Percentiles rank a stretch among this genome's conserved stretches.
These are phyloP conservation scores for Saussurea involucrata DNA, from an alignment of 129 eudicot species.

Conservation along the genomic window DNA sequence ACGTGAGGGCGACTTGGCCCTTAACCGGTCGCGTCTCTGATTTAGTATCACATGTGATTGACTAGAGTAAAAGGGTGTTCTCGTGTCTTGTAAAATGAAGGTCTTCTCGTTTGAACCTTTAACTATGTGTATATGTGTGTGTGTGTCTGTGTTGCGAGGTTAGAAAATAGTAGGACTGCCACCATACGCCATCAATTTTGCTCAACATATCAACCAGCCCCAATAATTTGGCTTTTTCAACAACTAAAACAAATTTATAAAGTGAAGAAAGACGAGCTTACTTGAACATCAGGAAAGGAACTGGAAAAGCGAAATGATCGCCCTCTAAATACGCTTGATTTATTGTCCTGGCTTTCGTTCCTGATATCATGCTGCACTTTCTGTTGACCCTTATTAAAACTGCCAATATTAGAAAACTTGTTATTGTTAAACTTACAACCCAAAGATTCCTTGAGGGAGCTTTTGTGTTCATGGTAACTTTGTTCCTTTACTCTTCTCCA, in stretches of 20 bases:
- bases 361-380: conserved; percentile 29
- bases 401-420: conserved; percentile 22
- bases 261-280: conserved; percentile 32
- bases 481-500: conserved; percentile 30
- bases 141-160: background rate
- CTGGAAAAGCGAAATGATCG: conserved; percentile 62
- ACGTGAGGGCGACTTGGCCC: too few species aligned
- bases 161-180: background rate
- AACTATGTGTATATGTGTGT: too few species aligned
- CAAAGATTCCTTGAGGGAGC: conserved; percentile 10
- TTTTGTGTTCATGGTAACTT: conserved; percentile 16
- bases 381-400: conserved; percentile 34
- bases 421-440: conserved; percentile 2
- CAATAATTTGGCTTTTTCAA: background rate
- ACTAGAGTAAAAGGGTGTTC: too few species aligned
- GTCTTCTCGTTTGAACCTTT: background rate
- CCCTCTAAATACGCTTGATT: conserved; percentile 51
- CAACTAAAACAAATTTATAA: background rate
- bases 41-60: too few species aligned
- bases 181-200: background rate
- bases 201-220: conserved; percentile 1
- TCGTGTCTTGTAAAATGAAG: background rate
- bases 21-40: too few species aligned
- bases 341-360: conserved; percentile 27
- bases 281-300: conserved; percentile 78